Evolutionary conservation across 495 filamentous ascomycete genomes (phyloP).

Genomic region (Saxispiralis lemnorum): DNA sequence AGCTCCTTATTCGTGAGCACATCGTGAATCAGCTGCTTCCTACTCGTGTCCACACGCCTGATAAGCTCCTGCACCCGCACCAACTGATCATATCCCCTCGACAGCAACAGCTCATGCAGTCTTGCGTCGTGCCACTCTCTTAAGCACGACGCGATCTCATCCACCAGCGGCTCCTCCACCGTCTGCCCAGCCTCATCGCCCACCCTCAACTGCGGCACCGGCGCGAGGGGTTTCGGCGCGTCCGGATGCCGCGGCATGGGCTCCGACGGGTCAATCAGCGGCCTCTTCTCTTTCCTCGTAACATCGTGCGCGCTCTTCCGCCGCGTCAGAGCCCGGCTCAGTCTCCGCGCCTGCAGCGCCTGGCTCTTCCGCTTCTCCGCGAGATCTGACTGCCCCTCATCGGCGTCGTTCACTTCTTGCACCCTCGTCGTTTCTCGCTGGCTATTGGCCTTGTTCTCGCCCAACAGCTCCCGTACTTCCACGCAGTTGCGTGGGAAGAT

Average conservation of each 20-base stretch:
- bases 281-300: slow-evolving; percentile 3
- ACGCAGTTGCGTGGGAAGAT: slow-evolving; percentile 92
- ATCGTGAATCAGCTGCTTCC: slow-evolving; percentile 81
- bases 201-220: slow-evolving; percentile 92
- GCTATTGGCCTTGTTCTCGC: slow-evolving; percentile 19
- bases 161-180: slow-evolving; percentile 74
- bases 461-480: slow-evolving; percentile 40
- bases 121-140: slow-evolving; percentile 97
- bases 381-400: background rate
- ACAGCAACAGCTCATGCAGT: slow-evolving; percentile 79
- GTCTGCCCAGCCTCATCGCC: slow-evolving; percentile 90
- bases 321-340: slow-evolving; percentile 11
- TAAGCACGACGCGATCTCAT: slow-evolving; percentile 90
- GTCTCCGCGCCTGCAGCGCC: slow-evolving; percentile 7
- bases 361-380: slow-evolving; percentile 13
- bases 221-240: slow-evolving; percentile 64
- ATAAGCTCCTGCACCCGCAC: slow-evolving; percentile 68
- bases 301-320: slow-evolving; percentile 12
- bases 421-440: background rate
- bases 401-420: background rate
- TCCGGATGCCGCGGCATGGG: slow-evolving; percentile 35
- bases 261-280: slow-evolving; percentile 6
- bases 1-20: slow-evolving; percentile 79
- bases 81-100: slow-evolving; percentile 58
- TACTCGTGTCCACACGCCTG: slow-evolving; percentile 57